A percentile compares a stretch with the other conserved stretches of the same genome.
Evolutionary conservation across 257 asterid genomes (phyloP).

Genomic region (Echites panduratus): DNA sequence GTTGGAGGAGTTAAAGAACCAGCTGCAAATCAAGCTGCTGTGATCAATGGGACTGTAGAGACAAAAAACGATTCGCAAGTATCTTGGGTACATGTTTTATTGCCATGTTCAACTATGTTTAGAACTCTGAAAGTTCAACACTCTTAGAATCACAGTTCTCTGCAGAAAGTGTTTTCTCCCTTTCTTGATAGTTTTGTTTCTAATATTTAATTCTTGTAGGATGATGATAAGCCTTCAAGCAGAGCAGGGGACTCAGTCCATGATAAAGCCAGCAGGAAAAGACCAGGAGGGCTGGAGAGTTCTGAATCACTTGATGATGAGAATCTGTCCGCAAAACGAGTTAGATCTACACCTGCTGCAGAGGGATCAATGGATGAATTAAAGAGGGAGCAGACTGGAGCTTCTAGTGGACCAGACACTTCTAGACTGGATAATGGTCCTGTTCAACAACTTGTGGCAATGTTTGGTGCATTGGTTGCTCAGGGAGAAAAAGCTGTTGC

Average conservation of each 20-base stretch:
- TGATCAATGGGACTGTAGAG: constrained; percentile 40
- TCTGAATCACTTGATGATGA: constrained; percentile 47
- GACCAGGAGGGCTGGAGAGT: constrained; percentile 43
- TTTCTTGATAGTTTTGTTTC: background rate
- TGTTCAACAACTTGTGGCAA: constrained; percentile 91
- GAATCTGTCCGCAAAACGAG: constrained; percentile 59
- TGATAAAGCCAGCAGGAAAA: constrained; percentile 49
- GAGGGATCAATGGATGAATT: constrained; percentile 44
- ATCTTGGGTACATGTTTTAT: constrained; percentile 38
- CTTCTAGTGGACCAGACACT: constrained; percentile 36
- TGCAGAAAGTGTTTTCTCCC: constrained; percentile 5
- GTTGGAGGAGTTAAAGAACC: constrained; percentile 45
- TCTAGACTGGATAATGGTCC: constrained; percentile 59
- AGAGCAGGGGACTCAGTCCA: constrained; percentile 30
- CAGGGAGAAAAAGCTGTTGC: constrained; percentile 91
- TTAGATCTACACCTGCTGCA: constrained; percentile 35
- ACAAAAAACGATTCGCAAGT: constrained; percentile 30
- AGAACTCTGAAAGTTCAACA: background rate
- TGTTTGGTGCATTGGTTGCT: constrained; percentile 89
- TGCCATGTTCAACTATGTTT: constrained; percentile 10
- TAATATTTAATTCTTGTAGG: constrained; percentile 44
- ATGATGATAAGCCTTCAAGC: constrained; percentile 50
- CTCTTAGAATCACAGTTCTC: constrained; percentile 5
- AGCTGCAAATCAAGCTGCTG: constrained; percentile 29
- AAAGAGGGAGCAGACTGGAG: constrained; percentile 33